phyloP scores from a whole-genome alignment of 495 filamentous ascomycete genomes.

The Ascobolus immersus region DNA sequence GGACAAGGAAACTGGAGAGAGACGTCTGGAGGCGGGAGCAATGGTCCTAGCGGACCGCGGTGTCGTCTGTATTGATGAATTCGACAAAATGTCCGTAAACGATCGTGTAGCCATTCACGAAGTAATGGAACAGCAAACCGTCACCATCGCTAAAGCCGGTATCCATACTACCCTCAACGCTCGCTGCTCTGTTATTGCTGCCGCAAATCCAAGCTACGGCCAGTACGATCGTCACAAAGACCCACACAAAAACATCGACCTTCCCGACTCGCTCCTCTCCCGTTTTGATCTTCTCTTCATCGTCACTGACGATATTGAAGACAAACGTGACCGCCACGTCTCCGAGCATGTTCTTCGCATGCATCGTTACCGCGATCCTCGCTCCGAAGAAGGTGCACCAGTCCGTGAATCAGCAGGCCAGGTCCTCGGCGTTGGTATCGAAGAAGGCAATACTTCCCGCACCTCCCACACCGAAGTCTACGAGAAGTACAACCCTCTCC shows the following conservation, averaged over 20 bases:
- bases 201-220: constrained; percentile 91
- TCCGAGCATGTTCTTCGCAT: constrained; percentile 95
- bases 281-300: constrained; percentile 98
- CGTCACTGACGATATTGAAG: constrained; percentile 94
- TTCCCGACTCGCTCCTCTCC: constrained; percentile 87
- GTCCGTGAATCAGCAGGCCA: constrained; percentile 74
- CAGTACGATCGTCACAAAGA: constrained; percentile 98
- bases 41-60: constrained; percentile 96
- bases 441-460: constrained; percentile 38
- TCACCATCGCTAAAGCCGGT: constrained; percentile 95
- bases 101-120: constrained; percentile 98
- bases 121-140: constrained; percentile 99
- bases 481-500: constrained; percentile 88
- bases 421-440: constrained; percentile 66
- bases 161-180: constrained; percentile 97
- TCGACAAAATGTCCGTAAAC: constrained; percentile 98
- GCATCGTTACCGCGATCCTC: constrained; percentile 86
- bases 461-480: constrained; percentile 65
- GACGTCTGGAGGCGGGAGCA: constrained; percentile 82
- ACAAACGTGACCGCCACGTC: constrained; percentile 64
- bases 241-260: constrained; percentile 91
- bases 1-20: constrained; percentile 93
- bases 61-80: constrained; percentile 98
- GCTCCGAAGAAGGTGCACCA: constrained; percentile 82
- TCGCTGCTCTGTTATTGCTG: constrained; percentile 85